Evolutionary conservation across 2,329 filamentous ascomycete species (phyloP).

Genomic region (Neoarthrinium moseri): DNA sequence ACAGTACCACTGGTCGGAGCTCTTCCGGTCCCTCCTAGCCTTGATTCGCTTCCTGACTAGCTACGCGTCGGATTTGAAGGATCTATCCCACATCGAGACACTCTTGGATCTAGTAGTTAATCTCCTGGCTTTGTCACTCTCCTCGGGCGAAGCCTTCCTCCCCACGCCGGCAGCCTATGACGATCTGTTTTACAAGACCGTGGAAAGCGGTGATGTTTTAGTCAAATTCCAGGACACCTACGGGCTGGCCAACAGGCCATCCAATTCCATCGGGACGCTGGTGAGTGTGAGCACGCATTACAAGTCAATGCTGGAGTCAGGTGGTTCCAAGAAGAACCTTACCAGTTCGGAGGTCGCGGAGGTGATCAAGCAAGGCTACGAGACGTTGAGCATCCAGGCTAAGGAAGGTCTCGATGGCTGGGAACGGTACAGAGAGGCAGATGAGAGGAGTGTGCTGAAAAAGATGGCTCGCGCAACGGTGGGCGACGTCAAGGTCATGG

Average conservation of each 20-base stretch:
- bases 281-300: slow-evolving; percentile 85
- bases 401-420: slow-evolving; percentile 84
- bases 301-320: slow-evolving; percentile 67
- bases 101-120: slow-evolving; percentile 79
- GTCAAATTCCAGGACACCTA: slow-evolving; percentile 81
- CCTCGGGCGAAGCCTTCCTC: slow-evolving; percentile 85
- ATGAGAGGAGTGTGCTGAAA: slow-evolving; percentile 82
- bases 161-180: slow-evolving; percentile 87
- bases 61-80: slow-evolving; percentile 76
- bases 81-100: slow-evolving; percentile 65
- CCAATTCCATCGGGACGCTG: slow-evolving; percentile 78
- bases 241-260: slow-evolving; percentile 52
- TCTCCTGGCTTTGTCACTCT: slow-evolving; percentile 79
- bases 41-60: slow-evolving; percentile 88
- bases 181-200: slow-evolving; percentile 97
- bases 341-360: slow-evolving; percentile 82
- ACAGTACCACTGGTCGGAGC: slow-evolving; percentile 89
- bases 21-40: slow-evolving; percentile 86
- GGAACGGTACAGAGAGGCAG: slow-evolving; percentile 83
- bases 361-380: slow-evolving; percentile 95
- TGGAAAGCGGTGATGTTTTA: slow-evolving; percentile 84
- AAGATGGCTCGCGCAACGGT: slow-evolving; percentile 81
- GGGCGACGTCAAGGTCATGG: slow-evolving; percentile 51
- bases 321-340: slow-evolving; percentile 62
- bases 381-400: slow-evolving; percentile 87